Percentiles rank a stretch among this genome's conserved stretches.
These are phyloP conservation scores for Globisporangium takayamanum DNA, from an alignment of 352 stramenopile genomes.

Conservation along the genomic window DNA sequence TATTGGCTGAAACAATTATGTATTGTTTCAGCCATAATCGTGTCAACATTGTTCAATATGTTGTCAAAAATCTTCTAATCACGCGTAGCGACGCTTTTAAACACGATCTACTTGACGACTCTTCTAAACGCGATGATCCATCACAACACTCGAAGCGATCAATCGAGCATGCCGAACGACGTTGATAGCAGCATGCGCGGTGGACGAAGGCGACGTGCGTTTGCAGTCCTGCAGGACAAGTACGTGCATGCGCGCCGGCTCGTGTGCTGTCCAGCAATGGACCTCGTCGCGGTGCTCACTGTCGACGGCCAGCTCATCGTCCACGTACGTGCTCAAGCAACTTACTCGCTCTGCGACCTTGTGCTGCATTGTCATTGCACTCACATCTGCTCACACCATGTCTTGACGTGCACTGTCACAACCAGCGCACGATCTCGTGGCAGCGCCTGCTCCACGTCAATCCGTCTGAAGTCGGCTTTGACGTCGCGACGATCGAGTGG, in stretches of 20 bases:
- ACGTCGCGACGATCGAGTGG: constrained; percentile 54
- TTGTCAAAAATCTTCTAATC: too few species aligned
- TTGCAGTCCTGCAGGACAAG: constrained; percentile 69
- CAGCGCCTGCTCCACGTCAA: constrained; percentile 69
- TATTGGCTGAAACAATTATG: too few species aligned
- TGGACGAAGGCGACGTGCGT: constrained; percentile 15
- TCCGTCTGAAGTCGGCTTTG: constrained; percentile 43
- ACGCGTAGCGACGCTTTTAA: too few species aligned
- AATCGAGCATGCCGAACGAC: too few species aligned
- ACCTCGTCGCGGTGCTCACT: constrained; percentile 66
- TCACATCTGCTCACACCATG: neutral
- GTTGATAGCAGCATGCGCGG: too few species aligned
- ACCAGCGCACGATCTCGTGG: constrained; percentile 68
- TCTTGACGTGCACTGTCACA: neutral
- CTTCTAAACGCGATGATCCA: too few species aligned
- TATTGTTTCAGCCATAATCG: too few species aligned
- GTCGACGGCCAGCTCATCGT: constrained; percentile 63
- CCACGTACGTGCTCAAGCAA: constrained; percentile 35
- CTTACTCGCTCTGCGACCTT: neutral
- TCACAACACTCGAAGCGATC: too few species aligned
- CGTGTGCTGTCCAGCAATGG: constrained; percentile 69
- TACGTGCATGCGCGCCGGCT: constrained; percentile 44
- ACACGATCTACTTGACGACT: too few species aligned
- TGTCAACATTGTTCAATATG: too few species aligned
- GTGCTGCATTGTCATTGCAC: too few species aligned